phyloP scores from a whole-genome alignment of 2,329 filamentous ascomycete genomes.

The Diaporthe helianthi region DNA sequence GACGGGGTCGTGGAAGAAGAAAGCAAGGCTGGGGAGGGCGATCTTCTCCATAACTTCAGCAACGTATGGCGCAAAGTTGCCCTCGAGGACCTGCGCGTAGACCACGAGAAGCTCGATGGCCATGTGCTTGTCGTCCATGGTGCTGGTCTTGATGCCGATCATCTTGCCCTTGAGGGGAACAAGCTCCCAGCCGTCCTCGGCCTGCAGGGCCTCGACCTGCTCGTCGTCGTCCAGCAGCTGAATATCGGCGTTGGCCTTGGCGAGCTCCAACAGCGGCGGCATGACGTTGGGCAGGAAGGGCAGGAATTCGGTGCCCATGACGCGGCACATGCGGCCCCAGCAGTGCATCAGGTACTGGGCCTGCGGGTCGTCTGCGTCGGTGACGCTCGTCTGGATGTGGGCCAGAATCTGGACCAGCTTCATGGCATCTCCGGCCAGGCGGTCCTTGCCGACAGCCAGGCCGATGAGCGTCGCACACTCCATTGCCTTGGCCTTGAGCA shows the following conservation, averaged over 20 bases:
- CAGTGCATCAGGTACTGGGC: constrained; percentile 97
- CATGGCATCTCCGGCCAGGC: constrained; percentile 86
- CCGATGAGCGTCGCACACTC: constrained; percentile 97
- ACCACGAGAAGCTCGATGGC: constrained; percentile 98
- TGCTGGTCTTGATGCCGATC: constrained; percentile 96
- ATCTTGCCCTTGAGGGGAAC: constrained; percentile 97
- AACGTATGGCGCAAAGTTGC: constrained; percentile 89
- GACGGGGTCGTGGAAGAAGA: constrained; percentile 99
- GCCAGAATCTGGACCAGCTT: constrained; percentile 87
- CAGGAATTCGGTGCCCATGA: constrained; percentile 87
- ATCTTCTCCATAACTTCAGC: constrained; percentile 96
- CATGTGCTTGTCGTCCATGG: constrained; percentile 98
- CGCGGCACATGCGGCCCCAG: constrained; percentile 98
- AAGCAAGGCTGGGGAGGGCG: constrained; percentile 88
- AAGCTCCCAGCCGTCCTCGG: constrained; percentile 97
- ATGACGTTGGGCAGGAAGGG: constrained; percentile 93
- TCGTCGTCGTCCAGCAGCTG: constrained; percentile 95
- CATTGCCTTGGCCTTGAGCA: constrained; percentile 97
- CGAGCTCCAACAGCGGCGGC: constrained; percentile 89
- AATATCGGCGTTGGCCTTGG: constrained; percentile 95
- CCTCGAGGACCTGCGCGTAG: constrained; percentile 95
- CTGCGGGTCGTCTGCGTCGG: constrained; percentile 92
- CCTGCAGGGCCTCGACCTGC: constrained; percentile 88
- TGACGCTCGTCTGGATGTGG: constrained; percentile 84
- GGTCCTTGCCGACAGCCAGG: constrained; percentile 90